A percentile compares a stretch with the other conserved stretches of the same genome.
phyloP scores from a whole-genome alignment of 2,329 filamentous ascomycete genomes.

The Cryoendolithus antarcticus region DNA sequence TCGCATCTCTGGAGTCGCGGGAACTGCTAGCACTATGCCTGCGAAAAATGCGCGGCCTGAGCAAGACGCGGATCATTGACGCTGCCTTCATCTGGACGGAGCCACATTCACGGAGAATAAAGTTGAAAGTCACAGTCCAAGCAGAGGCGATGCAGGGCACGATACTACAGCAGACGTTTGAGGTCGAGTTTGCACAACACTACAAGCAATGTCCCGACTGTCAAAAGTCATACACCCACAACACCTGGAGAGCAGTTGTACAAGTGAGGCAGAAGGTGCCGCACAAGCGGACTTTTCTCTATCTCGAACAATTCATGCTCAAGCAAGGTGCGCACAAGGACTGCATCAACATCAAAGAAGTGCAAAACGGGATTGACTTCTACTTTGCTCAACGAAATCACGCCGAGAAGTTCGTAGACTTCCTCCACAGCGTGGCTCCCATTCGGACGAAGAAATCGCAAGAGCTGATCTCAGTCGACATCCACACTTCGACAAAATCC shows the following conservation, averaged over 20 bases:
- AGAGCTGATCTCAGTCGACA: conserved; percentile 85
- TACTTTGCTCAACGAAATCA: conserved; percentile 84
- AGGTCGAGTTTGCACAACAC: conserved; percentile 83
- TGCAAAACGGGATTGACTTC: conserved; percentile 91
- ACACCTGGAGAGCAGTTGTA: conserved; percentile 86
- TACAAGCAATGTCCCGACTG: conserved; percentile 93
- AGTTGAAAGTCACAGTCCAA: conserved; percentile 92
- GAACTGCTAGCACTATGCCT: conserved; percentile 87
- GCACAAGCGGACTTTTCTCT: conserved; percentile 79
- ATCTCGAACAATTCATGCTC: conserved; percentile 85
- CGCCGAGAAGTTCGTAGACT: conserved; percentile 85
- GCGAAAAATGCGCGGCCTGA: conserved; percentile 71
- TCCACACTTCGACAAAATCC: conserved; percentile 77
- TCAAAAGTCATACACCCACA: conserved; percentile 88
- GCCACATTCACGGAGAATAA: conserved; percentile 82
- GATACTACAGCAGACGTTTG: conserved; percentile 83
- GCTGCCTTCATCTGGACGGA: conserved; percentile 98
- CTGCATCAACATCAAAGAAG: conserved; percentile 96
- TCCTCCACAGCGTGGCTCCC: conserved; percentile 70
- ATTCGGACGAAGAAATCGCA: conserved; percentile 73
- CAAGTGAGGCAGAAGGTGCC: conserved; percentile 95
- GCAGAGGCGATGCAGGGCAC: conserved; percentile 53
- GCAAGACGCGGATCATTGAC: conserved; percentile 88
- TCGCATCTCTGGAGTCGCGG: conserved; percentile 73
- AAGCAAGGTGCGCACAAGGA: conserved; percentile 87